Conservation (phyloP, 2,329 filamentous ascomycete genomes). For the Talaromyces albobiverticillius region DNA sequence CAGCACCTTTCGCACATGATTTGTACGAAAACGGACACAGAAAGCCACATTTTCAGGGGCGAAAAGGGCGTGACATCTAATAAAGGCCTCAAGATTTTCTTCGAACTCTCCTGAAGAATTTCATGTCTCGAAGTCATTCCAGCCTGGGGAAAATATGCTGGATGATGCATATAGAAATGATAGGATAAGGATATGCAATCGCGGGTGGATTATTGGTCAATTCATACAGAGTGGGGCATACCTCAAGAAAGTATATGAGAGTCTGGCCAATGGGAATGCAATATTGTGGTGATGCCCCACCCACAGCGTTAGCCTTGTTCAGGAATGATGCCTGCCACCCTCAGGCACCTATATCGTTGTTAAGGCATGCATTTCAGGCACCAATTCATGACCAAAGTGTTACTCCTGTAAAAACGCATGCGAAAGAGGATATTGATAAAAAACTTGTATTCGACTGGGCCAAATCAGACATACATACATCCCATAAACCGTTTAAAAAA, state of each 20-base stretch:
- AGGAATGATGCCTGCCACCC: not conserved
- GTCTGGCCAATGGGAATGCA: not conserved
- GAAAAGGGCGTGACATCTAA: too few relatives aligned
- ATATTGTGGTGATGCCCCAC: not conserved
- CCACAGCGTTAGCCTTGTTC: not conserved
- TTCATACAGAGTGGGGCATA: not conserved
- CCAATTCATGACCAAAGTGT: too few relatives aligned
- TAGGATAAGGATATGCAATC: not conserved
- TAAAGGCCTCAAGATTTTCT: too few relatives aligned
- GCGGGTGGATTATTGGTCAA: not conserved
- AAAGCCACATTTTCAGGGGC: not conserved
- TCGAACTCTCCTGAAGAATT: too few relatives aligned
- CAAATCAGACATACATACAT: not conserved
- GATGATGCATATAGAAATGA: not conserved
- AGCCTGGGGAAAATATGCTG: not conserved
- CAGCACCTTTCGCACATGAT: not conserved
- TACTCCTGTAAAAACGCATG: too few relatives aligned
- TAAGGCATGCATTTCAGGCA: not conserved
- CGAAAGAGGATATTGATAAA: too few relatives aligned
- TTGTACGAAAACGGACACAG: not conserved
- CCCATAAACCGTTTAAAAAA: slow-evolving; percentile 4
- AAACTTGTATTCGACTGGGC: not conserved
- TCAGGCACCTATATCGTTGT: not conserved
- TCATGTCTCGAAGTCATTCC: too few relatives aligned
- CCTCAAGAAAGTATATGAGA: not conserved